Conservation (phyloP, 768 basidiomycete genomes). For the Hemileccinum impolitum region DNA sequence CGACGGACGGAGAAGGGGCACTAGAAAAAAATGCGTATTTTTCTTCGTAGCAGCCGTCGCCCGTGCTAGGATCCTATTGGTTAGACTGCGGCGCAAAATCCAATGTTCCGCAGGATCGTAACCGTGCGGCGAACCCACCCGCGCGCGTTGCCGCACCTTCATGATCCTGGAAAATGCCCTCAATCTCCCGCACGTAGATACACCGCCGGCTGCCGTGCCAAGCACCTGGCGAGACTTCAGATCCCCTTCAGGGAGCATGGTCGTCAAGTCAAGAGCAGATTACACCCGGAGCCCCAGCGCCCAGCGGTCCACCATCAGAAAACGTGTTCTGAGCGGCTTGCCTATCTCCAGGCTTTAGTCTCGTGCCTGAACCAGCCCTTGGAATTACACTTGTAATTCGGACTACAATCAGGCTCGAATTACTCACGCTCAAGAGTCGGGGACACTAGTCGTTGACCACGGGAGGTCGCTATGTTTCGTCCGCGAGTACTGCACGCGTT, state of each 20-base stretch:
- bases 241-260: not conserved
- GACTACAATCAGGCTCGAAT: no score
- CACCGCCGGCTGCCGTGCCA: not conserved
- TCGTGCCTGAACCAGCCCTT: no score
- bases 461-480: not conserved
- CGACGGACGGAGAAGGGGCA: no score
- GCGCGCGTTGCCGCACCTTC: not conserved
- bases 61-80: not conserved
- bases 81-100: not conserved
- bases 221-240: not conserved
- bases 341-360: no score
- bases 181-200: not conserved
- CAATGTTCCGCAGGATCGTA: not conserved
- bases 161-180: not conserved
- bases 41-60: not conserved
- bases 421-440: no score
- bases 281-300: constrained; percentile 7
- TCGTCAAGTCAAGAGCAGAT: constrained; percentile 1
- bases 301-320: constrained; percentile 5
- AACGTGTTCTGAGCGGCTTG: not conserved
- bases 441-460: not conserved
- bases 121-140: not conserved
- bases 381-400: no score
- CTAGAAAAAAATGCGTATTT: not conserved
- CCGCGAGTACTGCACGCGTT: not conserved